Evolutionary conservation across 768 basidiomycete species (phyloP).

Genomic region (Suillus tomentosus): DNA sequence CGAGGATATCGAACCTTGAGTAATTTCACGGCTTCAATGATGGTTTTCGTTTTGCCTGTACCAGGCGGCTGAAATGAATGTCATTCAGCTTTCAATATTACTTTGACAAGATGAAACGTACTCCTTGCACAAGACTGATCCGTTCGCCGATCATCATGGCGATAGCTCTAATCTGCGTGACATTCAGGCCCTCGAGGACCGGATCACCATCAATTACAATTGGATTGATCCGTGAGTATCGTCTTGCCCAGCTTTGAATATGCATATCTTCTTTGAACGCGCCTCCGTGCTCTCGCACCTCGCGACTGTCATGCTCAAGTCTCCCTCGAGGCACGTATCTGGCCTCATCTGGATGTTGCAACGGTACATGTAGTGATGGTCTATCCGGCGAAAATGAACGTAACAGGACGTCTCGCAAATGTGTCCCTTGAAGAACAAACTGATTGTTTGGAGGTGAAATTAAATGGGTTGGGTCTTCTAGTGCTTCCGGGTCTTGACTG

Average conservation of each 20-base stretch:
- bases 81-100: neutral
- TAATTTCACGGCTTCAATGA: conserved; percentile 79
- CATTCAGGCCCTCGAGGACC: conserved; percentile 60
- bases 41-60: conserved; percentile 92
- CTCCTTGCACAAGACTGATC: conserved; percentile 85
- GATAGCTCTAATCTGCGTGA: conserved; percentile 78
- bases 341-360: conserved; percentile 44
- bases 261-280: conserved; percentile 71
- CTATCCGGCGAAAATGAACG: conserved; percentile 48
- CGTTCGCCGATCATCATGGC: conserved; percentile 85
- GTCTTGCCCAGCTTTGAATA: conserved; percentile 79
- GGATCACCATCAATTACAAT: conserved; percentile 81
- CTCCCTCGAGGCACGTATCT: conserved; percentile 39
- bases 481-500: conserved; percentile 49
- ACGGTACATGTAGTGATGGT: conserved; percentile 26
- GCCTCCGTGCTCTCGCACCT: conserved; percentile 36
- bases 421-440: conserved; percentile 66
- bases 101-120: conserved; percentile 38
- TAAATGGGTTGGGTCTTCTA: conserved; percentile 32
- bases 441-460: conserved; percentile 41
- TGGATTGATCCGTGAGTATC: conserved; percentile 63
- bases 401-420: conserved; percentile 70
- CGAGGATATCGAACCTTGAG: conserved; percentile 56
- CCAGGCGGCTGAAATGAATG: conserved; percentile 68
- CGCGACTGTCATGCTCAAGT: conserved; percentile 39